Conservation (phyloP, 805 yeast species). For the Yamadazyma philogaea region DNA sequence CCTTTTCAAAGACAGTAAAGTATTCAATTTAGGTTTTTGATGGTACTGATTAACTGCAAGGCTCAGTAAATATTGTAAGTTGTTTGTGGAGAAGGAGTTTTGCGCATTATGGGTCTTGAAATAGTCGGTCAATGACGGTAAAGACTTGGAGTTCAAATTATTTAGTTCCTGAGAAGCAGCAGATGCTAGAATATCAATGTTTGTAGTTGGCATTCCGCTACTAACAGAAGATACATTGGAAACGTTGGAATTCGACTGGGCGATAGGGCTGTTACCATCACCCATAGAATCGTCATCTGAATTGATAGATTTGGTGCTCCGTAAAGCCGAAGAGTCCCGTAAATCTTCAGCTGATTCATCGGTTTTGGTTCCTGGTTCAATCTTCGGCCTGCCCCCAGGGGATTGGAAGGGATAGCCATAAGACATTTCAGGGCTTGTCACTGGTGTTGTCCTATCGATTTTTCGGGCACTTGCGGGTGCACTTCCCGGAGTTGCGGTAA, state of each 20-base stretch:
- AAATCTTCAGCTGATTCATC: slow-evolving; percentile 5
- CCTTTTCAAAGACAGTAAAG: slow-evolving; percentile 52
- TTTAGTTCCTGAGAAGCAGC: slow-evolving; percentile 56
- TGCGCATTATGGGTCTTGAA: slow-evolving; percentile 23
- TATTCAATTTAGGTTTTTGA: slow-evolving; percentile 23
- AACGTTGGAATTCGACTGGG: not conserved
- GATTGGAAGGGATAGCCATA: not conserved
- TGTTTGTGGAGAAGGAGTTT: slow-evolving; percentile 17
- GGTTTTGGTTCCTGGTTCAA: not conserved
- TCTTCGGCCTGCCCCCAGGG: not conserved
- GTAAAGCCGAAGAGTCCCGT: not conserved
- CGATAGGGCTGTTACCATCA: slow-evolving; percentile 2
- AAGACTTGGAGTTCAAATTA: slow-evolving; percentile 42
- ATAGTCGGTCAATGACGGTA: slow-evolving; percentile 52
- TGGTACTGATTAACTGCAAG: slow-evolving; percentile 19
- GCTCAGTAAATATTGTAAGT: slow-evolving; percentile 25
- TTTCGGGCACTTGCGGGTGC: not conserved
- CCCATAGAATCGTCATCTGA: not conserved
- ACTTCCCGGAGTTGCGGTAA: not conserved
- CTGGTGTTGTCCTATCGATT: not conserved
- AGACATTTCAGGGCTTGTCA: not conserved
- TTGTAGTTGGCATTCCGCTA: slow-evolving; percentile 14
- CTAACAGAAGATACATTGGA: not conserved
- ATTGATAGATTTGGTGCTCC: not conserved
- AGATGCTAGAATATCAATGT: slow-evolving; percentile 50